Base-by-base conservation (phyloP, 1,139 yeast species). In the Yamadazyma siamensis region DNA sequence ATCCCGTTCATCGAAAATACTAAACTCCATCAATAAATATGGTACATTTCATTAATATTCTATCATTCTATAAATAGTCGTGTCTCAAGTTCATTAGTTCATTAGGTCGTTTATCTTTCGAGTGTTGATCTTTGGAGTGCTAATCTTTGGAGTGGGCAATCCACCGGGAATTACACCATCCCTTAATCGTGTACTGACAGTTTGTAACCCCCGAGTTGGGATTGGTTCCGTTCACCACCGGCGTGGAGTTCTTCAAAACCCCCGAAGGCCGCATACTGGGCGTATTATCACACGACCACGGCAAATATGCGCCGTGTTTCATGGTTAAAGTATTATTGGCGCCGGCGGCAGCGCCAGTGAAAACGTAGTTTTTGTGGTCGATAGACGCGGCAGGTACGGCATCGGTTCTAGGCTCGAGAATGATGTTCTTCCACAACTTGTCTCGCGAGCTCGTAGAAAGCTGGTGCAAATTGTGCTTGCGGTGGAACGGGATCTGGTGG, bases 81-180 rank as follows among this genome's bases (percentile, higher is more conserved):
- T n/a, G n/a, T n/a, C n/a, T n/a, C n/a, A n/a, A n/a, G n/a, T n/a
- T n/a, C n/a, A n/a, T n/a, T n/a, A n/a, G n/a, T n/a, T n/a, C n/a
- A n/a, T n/a, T n/a, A n/a, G n/a, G n/a, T n/a, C n/a, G n/a, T n/a
- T n/a, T n/a, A n/a, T n/a, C n/a, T n/a, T n/a, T n/a, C n/a, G n/a
- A n/a, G n/a, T n/a, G n/a, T n/a, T n/a, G n/a, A n/a, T n/a, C n/a
- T n/a, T n/a, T n/a, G n/a, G n/a, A n/a, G n/a, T n/a, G n/a, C n/a
- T n/a, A n/a, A n/a, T n/a, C n/a, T n/a, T n/a, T n/a, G n/a, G n/a
- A n/a, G n/a, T n/a, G n/a, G n/a, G n/a, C n/a, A n/a, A 57, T 30
- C 79, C 79, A 74, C 36, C 77, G 50, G 36, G 61, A 50, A 41
- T 71, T 66, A 37, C 66, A 59, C 80, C 80, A 74, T 4, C 78